phyloP scores from a whole-genome alignment of 176 grass and related monocot genomes.

The Juncus effusus region DNA sequence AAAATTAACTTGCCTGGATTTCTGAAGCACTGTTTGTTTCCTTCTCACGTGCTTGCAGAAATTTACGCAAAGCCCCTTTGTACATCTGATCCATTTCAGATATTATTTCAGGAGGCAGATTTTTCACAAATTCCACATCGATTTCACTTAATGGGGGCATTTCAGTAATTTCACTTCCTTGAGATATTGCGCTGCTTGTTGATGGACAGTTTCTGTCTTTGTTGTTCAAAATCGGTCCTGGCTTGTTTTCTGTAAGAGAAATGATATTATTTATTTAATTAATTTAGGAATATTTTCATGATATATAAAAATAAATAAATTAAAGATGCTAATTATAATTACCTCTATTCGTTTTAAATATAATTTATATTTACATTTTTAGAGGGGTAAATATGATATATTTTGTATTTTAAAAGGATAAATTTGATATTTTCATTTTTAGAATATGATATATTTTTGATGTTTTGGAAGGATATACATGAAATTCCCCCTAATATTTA shows the following conservation, averaged over 20 bases:
- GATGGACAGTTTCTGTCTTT: constrained; percentile 22
- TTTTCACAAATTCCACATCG: constrained; percentile 80
- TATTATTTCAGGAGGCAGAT: constrained; percentile 82
- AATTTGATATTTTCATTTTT: too few species aligned
- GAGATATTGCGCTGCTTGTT: constrained; percentile 36
- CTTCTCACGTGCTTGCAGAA: constrained; percentile 35
- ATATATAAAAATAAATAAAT: neutral
- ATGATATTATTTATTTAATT: constrained; percentile 16
- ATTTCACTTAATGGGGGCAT: constrained; percentile 61
- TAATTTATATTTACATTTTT: too few species aligned
- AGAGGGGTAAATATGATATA: too few species aligned
- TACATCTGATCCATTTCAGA: constrained; percentile 84
- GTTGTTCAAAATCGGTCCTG: constrained; percentile 14
- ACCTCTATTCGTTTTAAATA: constrained; percentile 10
- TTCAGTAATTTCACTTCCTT: constrained; percentile 36
- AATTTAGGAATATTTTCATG: neutral
- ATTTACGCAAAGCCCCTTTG: constrained; percentile 64
- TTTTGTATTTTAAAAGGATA: too few species aligned
- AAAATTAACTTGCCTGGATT: neutral
- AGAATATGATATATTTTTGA: too few species aligned
- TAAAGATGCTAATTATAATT: constrained; percentile 42
- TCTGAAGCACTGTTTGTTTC: constrained; percentile 32
- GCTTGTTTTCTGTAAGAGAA: constrained; percentile 33
- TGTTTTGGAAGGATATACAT: too few species aligned
- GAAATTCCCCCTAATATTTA: neutral